A percentile compares a stretch with the other conserved stretches of the same genome.
phyloP scores from a whole-genome alignment of 148 eudicot genomes.

The Rhododendron vialii region DNA sequence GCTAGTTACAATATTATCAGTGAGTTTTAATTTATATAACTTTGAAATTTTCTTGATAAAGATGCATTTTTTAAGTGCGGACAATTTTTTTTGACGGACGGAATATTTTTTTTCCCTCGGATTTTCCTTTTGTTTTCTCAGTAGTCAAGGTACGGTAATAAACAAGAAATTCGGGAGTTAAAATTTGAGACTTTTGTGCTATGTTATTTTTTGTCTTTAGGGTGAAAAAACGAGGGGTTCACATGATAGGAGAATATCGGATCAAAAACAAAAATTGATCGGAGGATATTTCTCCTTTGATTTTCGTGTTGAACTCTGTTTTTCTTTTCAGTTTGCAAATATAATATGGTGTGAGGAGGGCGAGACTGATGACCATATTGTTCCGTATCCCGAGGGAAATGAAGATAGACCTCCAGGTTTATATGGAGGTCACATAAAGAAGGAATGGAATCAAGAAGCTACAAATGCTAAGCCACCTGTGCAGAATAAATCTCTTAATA shows the following conservation, averaged over 20 bases:
- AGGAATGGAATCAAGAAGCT: constrained; percentile 31
- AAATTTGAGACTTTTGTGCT: background rate
- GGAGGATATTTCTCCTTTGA: background rate
- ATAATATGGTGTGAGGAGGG: constrained; percentile 75
- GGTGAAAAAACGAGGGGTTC: background rate
- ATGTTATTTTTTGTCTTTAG: background rate
- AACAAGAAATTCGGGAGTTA: background rate
- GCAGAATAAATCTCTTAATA: constrained; percentile 26
- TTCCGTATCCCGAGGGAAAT: constrained; percentile 54
- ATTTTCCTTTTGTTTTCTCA: background rate
- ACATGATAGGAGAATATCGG: background rate
- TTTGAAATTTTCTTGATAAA: background rate
- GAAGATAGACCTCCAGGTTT: constrained; percentile 36
- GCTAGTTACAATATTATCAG: background rate
- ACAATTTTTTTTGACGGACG: background rate
- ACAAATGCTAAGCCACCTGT: constrained; percentile 31
- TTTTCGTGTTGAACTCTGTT: background rate
- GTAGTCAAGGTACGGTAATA: background rate
- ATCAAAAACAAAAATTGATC: too few species aligned
- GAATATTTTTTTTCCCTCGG: background rate
- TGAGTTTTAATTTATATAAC: background rate
- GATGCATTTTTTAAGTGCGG: background rate
- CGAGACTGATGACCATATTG: constrained; percentile 70
- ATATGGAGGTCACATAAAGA: constrained; percentile 31
- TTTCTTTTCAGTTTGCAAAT: constrained; percentile 53